Base-by-base conservation (phyloP, 2,329 filamentous ascomycete genomes). In the Lecanicillium sp. region DNA sequence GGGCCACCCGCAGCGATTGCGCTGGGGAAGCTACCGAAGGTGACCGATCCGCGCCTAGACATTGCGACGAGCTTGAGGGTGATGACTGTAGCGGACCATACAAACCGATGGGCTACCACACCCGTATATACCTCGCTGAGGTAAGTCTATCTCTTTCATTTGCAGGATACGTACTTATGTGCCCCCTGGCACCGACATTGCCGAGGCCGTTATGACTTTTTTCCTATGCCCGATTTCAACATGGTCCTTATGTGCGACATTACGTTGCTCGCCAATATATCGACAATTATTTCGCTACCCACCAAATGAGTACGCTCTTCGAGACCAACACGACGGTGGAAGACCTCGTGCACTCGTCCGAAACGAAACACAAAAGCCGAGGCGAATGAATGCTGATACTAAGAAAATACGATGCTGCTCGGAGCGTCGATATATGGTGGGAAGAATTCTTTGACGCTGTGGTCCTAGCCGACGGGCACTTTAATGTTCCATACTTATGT, bases 161-260 rank as follows among this genome's bases (percentile, higher is more conserved):
- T 21, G 6, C 11, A 39, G 26, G 45, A 27, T 17, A 3, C 15
- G 4, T 2, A 8, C 10, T 30, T 8, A n/a, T 27, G 42, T 14
- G 37, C 39, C 19, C 30, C 11, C 2, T 20, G 69, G 75, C 2
- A 80, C 77, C 2, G 80, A 80, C 41, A 75, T 80, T 0, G 77
- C 77, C 0, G 70, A 74, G 32, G 72, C 78, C 27, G 75, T 74
- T 19, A 79, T 79, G 76, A 69, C 65, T 4, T 78, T 79, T n/a
- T 53, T 78, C 75, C 0, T 77, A 79, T 49, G 39, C 62, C 1
- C 65, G 65, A 0, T 79, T 80, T 52, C 62, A 76, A 0, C 78
- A 79, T 48, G 77, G 75, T 0, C 75, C 77, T 0, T 80, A 79
- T 54, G 71, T 70, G 11, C 77, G 77, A 0, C 76, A 80, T 54